phyloP scores from a whole-genome alignment of 177 flowering plant species.

The Telopea speciosissima region DNA sequence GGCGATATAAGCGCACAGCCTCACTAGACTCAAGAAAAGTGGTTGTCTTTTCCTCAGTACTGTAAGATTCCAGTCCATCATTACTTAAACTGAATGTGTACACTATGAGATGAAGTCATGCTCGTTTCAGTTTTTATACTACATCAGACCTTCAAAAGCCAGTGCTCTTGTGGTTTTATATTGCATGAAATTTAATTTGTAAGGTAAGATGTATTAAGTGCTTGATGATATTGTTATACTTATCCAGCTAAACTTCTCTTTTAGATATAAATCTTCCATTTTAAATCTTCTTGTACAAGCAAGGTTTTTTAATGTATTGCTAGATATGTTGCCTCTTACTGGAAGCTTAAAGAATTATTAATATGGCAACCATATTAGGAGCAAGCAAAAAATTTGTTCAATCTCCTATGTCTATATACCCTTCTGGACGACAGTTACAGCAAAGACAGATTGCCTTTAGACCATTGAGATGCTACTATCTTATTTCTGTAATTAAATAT shows the following conservation, averaged over 20 bases:
- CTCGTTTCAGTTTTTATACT: not conserved
- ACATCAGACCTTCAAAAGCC: not conserved
- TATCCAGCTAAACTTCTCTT: not conserved
- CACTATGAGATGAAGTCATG: not conserved
- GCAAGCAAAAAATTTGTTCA: too few species aligned
- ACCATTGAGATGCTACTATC: not conserved
- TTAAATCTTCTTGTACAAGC: not conserved
- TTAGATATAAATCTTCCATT: too few species aligned
- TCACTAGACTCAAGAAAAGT: constrained; percentile 67
- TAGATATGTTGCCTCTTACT: not conserved
- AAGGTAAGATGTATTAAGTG: not conserved
- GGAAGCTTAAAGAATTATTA: not conserved
- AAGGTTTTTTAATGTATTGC: not conserved
- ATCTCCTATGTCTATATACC: too few species aligned
- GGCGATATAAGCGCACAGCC: constrained; percentile 55
- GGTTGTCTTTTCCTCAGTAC: constrained; percentile 57
- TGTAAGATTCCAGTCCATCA: constrained; percentile 41
- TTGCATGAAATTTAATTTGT: not conserved
- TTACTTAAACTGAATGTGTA: not conserved
- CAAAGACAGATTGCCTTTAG: not conserved
- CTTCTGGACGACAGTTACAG: too few species aligned
- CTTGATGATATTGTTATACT: not conserved
- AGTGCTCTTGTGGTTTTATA: not conserved
- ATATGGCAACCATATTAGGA: not conserved
- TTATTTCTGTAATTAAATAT: not conserved